Percentiles rank a stretch among this genome's conserved stretches.
phyloP scores from a whole-genome alignment of 2,329 filamentous ascomycete genomes.

The Clonostachys solani region DNA sequence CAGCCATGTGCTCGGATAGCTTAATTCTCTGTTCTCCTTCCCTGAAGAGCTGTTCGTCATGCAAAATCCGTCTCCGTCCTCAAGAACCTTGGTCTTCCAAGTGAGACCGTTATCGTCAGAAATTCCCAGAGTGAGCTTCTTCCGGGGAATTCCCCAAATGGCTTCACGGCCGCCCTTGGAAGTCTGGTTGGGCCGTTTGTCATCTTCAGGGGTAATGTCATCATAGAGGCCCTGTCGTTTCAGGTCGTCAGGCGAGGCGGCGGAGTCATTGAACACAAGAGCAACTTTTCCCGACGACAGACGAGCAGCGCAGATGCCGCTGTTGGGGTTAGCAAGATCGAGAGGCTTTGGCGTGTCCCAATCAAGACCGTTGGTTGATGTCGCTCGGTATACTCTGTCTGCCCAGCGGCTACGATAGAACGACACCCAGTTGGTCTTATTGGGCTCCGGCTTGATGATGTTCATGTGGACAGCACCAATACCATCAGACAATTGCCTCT shows the following conservation, averaged over 20 bases:
- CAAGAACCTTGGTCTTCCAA: constrained; percentile 30
- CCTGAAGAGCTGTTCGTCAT: constrained; percentile 37
- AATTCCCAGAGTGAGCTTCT: constrained; percentile 23
- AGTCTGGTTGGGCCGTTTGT: constrained; percentile 30
- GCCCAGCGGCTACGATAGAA: constrained; percentile 39
- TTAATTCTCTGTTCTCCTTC: constrained; percentile 34
- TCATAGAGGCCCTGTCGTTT: constrained; percentile 35
- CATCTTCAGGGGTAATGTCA: constrained; percentile 33
- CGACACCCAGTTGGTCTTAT: constrained; percentile 19
- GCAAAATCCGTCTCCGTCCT: constrained; percentile 38
- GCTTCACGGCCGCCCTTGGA: constrained; percentile 27
- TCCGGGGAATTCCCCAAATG: constrained; percentile 36
- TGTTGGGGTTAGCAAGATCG: constrained; percentile 34
- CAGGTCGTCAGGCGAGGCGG: constrained; percentile 18
- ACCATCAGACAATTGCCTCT: constrained; percentile 27
- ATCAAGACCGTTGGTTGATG: constrained; percentile 27
- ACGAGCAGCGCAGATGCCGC: constrained; percentile 30
- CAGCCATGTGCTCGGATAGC: constrained; percentile 32
- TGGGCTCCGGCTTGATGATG: constrained; percentile 19
- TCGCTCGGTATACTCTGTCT: constrained; percentile 33
- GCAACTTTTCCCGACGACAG: constrained; percentile 25
- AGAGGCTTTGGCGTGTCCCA: constrained; percentile 29
- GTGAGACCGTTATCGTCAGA: constrained; percentile 27
- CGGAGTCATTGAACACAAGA: constrained; percentile 34
- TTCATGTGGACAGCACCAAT: constrained; percentile 38